Evolutionary conservation across 441 rosid genomes (phyloP), one percentile per base, ranked within the genome.

Genomic region (Populus hybrid): DNA sequence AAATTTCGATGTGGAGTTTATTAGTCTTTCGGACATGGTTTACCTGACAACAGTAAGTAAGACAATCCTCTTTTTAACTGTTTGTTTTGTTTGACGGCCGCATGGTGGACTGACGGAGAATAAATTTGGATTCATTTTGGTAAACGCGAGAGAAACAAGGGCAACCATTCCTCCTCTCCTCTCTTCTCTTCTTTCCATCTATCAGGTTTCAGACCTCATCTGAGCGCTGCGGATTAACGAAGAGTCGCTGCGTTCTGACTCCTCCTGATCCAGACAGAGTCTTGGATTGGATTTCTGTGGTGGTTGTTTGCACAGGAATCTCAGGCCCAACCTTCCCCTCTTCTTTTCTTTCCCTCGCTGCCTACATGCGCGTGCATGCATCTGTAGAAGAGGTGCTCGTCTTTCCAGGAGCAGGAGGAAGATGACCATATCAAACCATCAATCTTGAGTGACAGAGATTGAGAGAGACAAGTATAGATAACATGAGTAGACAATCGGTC

Each of bases 401-500:
- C 4, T 57, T 57, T 6, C 9, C 7, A 18, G 63, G 63, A 57
- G 63, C 21, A 2, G 21, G 21, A 57, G 63, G 63, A 57, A 6
- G 63, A 57, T 6, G 63, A 20, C 63, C 9, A 0, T 57, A 2
- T 20, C 63, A 57, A 2, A 18, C 2, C 21, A 57, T 57, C 63
- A 2, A 57, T 57, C 4, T 57, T 57, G 63, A 57, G 63, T 1
- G 63, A 6, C 21, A 20, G 63, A 57, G 8, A 18, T 5, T 14
- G n/a, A 50, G 20, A 16, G 10, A 8, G 42, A 30, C 32, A 30
- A 30, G 4, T 50, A 16, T 57, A 57, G 0, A 20, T 57, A 57
- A 0, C 21, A 87, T 85, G 90, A 84, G 84, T 79, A 67, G 61
- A 42, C 79, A 75, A 50, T 75, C 90, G 0, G 80, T 54, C 64